Evolutionary conservation across 2,329 filamentous ascomycete species (phyloP).

Genomic region (Delphinella strobiligena): DNA sequence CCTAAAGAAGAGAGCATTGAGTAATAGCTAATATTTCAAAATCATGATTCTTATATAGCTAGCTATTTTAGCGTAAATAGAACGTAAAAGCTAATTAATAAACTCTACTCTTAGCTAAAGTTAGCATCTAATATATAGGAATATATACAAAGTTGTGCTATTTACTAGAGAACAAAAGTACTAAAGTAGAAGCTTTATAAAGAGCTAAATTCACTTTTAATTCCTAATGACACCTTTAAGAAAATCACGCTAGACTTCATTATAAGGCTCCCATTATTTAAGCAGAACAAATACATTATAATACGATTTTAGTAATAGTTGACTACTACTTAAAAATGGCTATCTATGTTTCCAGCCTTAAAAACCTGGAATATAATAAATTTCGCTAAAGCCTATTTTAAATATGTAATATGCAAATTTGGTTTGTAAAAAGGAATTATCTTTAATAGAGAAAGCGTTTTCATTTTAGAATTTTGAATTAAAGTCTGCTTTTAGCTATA

Average conservation of each 20-base stretch:
- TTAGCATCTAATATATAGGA: too few species aligned
- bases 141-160: not conserved
- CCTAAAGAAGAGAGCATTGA: too few species aligned
- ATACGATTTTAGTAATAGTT: constrained; percentile 2
- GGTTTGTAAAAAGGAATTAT: constrained; percentile 4
- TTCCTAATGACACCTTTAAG: not conserved
- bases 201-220: not conserved
- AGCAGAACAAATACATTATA: too few species aligned
- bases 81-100: too few species aligned
- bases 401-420: not conserved
- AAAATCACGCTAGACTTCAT: too few species aligned
- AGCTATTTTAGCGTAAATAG: not conserved
- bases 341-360: not conserved
- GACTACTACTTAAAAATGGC: constrained; percentile 2
- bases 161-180: not conserved
- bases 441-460: constrained; percentile 6
- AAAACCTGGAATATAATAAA: not conserved
- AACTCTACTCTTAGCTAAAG: too few species aligned
- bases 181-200: not conserved
- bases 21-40: too few species aligned
- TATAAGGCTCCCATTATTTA: too few species aligned
- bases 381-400: not conserved
- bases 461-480: constrained; percentile 9
- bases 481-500: constrained; percentile 3
- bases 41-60: constrained; percentile 1